Conservation (phyloP, 805 yeast genomes). For the Monosporozyma yasuniensis region DNA sequence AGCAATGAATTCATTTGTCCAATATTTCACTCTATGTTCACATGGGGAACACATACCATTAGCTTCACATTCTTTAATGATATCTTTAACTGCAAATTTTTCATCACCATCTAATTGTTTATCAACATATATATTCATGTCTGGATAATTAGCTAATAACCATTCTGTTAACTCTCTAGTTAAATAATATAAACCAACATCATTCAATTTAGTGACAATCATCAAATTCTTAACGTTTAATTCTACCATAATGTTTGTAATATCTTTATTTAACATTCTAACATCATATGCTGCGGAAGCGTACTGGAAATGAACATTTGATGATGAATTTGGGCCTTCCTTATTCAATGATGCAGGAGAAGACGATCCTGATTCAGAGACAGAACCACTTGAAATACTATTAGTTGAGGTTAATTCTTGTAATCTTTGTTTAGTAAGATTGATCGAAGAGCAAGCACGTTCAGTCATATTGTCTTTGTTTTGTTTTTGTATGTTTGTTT, state of each 20-base stretch:
- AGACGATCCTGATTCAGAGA: neutral
- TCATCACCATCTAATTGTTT: conserved; percentile 50
- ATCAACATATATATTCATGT: conserved; percentile 62
- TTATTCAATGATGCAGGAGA: neutral
- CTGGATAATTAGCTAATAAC: conserved; percentile 40
- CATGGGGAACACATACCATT: conserved; percentile 14
- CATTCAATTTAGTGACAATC: conserved; percentile 86
- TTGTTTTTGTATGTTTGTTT: neutral
- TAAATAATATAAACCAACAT: conserved; percentile 62
- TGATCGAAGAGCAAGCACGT: neutral
- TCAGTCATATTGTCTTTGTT: neutral
- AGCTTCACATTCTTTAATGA: conserved; percentile 32
- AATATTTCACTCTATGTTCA: conserved; percentile 45
- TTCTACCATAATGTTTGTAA: conserved; percentile 62
- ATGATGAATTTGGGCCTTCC: neutral
- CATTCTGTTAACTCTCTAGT: conserved; percentile 77
- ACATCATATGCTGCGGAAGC: conserved; percentile 80
- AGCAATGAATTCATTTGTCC: conserved; percentile 55
- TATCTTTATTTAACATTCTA: conserved; percentile 60
- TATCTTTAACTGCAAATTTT: conserved; percentile 51
- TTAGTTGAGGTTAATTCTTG: neutral
- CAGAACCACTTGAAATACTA: neutral
- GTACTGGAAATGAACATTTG: conserved; percentile 48
- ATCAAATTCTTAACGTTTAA: conserved; percentile 61
- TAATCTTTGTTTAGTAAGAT: neutral